Evolutionary conservation across 1,139 yeast species (phyloP), one percentile per base, ranked within the genome.

Genomic region (Yamadazyma kanchanaburiensis): DNA sequence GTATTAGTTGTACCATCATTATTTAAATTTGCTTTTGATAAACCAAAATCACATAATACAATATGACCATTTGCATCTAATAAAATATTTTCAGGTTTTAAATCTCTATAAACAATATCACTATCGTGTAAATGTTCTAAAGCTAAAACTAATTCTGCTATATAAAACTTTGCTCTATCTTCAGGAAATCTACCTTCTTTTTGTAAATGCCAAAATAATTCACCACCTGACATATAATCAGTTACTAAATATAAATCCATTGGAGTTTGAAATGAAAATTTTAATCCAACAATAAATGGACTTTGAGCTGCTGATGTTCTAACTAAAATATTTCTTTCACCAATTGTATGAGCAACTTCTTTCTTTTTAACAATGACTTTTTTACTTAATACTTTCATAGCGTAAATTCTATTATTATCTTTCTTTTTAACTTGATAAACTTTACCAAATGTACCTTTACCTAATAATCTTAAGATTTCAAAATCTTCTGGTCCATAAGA

Each of bases 181-280:
- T 91, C 97, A 35, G 82, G 60, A 53, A 91, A 91, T 43, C 96
- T 76, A 24, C 96, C 96, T 56, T 91, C 97, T 53, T 86, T 86
- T 60, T 91, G 97, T 53, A 91, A 69, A 63, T 91, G 97, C 96
- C 96, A 89, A 55, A 91, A 91, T 43, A 91, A 70, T 60, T 91
- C 98, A 37, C 98, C 98, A 24, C 98, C 98, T 27, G 94, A 81
- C 97, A 91, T 89, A 61, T 85, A 91, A 60, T 91, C 98, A 2
- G 97, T 91, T 18, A 91, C 96, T 35, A 91, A 69, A 53, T 88
- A 91, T 41, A 91, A 70, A 58, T 91, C 97, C 0, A 84, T 66
- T 24, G 94, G 94, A 1, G 97, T 91, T 63, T 91, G 98, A 58
- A 91, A 91, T 2, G 96, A 85, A 55, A 89, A 89, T 60, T 91